Conservation (phyloP, 2,329 filamentous ascomycete genomes). For the Xylariaceae sp. region DNA sequence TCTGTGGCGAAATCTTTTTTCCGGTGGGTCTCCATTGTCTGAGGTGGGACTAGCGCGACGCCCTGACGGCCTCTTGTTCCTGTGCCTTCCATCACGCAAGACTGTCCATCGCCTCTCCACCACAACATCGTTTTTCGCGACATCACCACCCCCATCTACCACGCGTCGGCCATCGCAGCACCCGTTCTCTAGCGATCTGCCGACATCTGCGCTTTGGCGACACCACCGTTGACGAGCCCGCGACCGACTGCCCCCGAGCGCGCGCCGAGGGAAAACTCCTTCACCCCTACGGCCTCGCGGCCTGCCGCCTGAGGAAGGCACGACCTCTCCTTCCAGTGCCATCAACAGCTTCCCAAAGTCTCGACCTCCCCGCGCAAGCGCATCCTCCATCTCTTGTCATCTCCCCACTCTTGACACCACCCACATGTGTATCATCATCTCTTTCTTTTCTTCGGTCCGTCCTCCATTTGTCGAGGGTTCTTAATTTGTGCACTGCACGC, state of each 20-base stretch:
- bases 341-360: conserved; percentile 26
- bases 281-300: conserved; percentile 32
- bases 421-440: conserved; percentile 8
- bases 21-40: conserved; percentile 20
- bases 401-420: conserved; percentile 29
- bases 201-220: conserved; percentile 28
- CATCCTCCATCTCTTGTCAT: too few species aligned
- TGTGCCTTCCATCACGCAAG: conserved; percentile 16
- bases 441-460: conserved; percentile 21
- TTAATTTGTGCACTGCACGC: neutral
- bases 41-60: conserved; percentile 33
- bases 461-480: neutral
- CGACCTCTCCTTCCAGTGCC: conserved; percentile 37
- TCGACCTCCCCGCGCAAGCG: conserved; percentile 26
- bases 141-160: conserved; percentile 40
- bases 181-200: conserved; percentile 28
- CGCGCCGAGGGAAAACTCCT: conserved; percentile 23
- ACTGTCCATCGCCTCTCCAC: conserved; percentile 32
- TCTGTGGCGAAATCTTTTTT: conserved; percentile 17
- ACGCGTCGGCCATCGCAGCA: conserved; percentile 50
- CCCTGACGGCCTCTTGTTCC: conserved; percentile 25
- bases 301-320: conserved; percentile 25
- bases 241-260: conserved; percentile 17
- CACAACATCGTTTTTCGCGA: conserved; percentile 37
- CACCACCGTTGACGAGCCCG: conserved; percentile 31